Evolutionary conservation across 345 rosid species (phyloP), one percentile per base, ranked within the genome.

Genomic region (Arabis hirsuta): DNA sequence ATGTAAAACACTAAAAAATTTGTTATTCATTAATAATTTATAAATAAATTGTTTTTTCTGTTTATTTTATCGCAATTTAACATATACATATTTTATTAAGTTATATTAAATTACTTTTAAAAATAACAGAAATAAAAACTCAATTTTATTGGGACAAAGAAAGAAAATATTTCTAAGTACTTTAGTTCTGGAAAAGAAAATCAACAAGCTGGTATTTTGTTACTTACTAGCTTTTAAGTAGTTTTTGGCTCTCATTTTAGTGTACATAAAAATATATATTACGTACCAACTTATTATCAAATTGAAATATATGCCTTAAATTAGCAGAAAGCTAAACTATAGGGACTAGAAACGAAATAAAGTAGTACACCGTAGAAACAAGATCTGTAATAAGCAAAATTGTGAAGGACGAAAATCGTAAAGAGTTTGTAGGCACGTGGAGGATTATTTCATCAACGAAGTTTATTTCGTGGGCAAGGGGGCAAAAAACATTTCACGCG

Each of bases 391-490:
- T 50, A 12, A 65, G 9, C 12, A 14, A 19, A 46, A 31, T 12
- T 11, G 0, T 34, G 2, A 1, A 19, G 56, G 57, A 48, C 45
- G 48, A 32, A 47, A 5, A 32, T 7, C 2, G 16, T 58, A 31
- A 63, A 32, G 12, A 46, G 29, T 12, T 32, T 12, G 31, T 12
- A 9, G 14, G 42, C 67, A 45, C 52, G 65, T 61, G 65, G 36
- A 60, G 47, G 38, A 34, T 34, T 34, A 6, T 34, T 34, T 34
- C 38, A 34, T 9, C n/a, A 16, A 38, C 34, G 50, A 26, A 3
- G 10, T 22, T 65, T 8, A 2, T 65, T 65, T 65, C 71, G 71
- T 65, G 71, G 60, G 26, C 38, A 38, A 65, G 59, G 59, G 59
- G 70, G 59, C 32, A 51, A 51, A 14, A 2, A 13, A 8, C 2